Percentiles rank a stretch among this genome's conserved stretches.
These are phyloP conservation scores for Geranium rotundifolium DNA, from an alignment of 345 rosid genomes.

Conservation along the genomic window DNA sequence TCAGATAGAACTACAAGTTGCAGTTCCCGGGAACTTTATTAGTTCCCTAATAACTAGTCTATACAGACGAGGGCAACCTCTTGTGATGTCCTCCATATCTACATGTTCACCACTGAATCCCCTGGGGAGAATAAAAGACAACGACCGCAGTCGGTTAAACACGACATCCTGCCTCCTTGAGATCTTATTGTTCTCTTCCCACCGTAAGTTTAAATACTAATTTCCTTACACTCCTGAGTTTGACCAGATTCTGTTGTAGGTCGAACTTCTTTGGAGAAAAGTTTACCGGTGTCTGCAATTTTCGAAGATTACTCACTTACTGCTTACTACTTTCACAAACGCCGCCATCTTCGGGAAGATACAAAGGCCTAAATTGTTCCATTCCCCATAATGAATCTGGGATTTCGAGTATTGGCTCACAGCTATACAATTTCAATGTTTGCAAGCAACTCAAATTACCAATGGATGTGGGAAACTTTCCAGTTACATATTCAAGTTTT, in stretches of 20 bases:
- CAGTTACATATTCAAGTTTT: neutral
- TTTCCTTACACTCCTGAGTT: neutral
- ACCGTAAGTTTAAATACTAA: neutral
- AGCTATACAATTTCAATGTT: neutral
- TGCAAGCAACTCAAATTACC: neutral
- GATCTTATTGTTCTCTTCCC: neutral
- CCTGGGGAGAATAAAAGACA: neutral
- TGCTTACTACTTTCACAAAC: neutral
- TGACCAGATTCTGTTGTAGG: neutral
- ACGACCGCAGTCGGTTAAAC: neutral
- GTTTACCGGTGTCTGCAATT: neutral
- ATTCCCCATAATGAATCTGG: conserved; percentile 9
- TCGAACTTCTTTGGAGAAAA: neutral
- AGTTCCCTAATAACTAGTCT: too few species aligned
- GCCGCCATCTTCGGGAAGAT: neutral
- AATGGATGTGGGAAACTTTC: neutral
- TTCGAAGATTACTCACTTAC: neutral
- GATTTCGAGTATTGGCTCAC: neutral
- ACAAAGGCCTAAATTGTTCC: neutral
- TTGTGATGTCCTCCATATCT: neutral
- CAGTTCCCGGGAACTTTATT: too few species aligned
- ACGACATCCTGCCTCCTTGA: neutral
- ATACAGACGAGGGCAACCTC: neutral
- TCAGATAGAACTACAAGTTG: too few species aligned
- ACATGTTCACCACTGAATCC: neutral